Conservation (phyloP, 345 rosid genomes). For the Reutealis trisperma region DNA sequence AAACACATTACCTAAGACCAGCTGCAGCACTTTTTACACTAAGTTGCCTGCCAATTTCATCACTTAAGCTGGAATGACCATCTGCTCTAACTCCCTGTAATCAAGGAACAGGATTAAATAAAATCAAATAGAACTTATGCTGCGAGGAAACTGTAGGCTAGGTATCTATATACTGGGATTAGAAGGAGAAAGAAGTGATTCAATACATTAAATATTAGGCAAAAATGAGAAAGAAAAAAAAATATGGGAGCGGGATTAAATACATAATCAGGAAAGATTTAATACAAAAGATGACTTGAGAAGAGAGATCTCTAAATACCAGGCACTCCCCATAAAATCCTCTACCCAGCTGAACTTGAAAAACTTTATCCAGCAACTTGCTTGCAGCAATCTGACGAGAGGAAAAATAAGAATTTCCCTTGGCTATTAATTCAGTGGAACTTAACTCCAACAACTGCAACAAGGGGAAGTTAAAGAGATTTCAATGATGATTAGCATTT, state of each 20-base stretch:
- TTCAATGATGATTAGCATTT: neutral
- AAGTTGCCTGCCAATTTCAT: slow-evolving; percentile 78
- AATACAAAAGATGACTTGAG: neutral
- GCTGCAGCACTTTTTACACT: slow-evolving; percentile 72
- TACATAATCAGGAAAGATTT: neutral
- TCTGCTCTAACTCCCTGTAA: slow-evolving; percentile 76
- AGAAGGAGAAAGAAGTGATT: neutral
- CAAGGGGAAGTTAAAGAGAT: slow-evolving; percentile 24
- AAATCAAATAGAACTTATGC: neutral
- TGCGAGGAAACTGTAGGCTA: slow-evolving; percentile 6
- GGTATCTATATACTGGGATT: neutral
- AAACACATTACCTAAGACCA: slow-evolving; percentile 62
- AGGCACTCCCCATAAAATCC: slow-evolving; percentile 95
- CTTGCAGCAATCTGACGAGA: slow-evolving; percentile 51
- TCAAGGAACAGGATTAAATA: slow-evolving; percentile 5
- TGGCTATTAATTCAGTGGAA: slow-evolving; percentile 49
- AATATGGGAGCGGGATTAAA: neutral
- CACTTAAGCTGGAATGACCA: slow-evolving; percentile 59
- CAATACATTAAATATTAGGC: neutral
- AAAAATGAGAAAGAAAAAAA: neutral
- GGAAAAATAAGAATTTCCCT: slow-evolving; percentile 53
- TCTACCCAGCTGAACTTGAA: slow-evolving; percentile 67
- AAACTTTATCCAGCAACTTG: slow-evolving; percentile 61
- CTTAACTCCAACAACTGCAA: slow-evolving; percentile 61
- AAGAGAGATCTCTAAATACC: slow-evolving; percentile 43